These are phyloP conservation scores for Suillus subalutaceus DNA, from an alignment of 768 basidiomycete genomes.

Conservation along the genomic window DNA sequence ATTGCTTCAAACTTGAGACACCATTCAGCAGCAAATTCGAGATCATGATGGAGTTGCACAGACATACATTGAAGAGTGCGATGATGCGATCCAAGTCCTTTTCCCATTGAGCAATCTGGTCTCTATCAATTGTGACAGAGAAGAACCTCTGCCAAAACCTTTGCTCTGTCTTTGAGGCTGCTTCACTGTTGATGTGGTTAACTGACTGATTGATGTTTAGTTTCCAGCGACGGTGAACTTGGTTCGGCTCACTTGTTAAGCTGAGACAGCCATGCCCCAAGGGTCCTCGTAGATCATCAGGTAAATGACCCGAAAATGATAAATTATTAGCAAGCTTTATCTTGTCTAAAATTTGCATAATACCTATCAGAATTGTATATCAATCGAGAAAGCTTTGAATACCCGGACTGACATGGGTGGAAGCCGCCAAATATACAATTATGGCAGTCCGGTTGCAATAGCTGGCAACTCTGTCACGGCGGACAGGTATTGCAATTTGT, in stretches of 20 bases:
- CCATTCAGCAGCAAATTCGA: neutral
- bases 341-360: no score
- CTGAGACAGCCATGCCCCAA: neutral
- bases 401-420: no score
- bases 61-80: neutral
- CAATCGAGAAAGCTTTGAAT: no score
- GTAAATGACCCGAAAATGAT: no score
- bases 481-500: no score
- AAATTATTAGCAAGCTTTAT: no score
- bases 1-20: neutral
- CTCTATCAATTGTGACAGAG: neutral
- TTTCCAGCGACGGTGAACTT: neutral
- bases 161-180: neutral
- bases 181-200: no score
- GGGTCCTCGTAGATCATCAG: neutral
- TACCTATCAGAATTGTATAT: no score
- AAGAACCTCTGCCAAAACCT: neutral
- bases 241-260: constrained; percentile 1
- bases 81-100: neutral
- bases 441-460: no score
- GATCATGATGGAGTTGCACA: neutral
- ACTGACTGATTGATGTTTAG: neutral
- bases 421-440: no score
- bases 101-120: neutral
- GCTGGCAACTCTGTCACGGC: no score